A percentile compares a stretch with the other conserved stretches of the same genome.
Conservation (phyloP, 2,329 filamentous ascomycete species). For the Aspergillus melleus region DNA sequence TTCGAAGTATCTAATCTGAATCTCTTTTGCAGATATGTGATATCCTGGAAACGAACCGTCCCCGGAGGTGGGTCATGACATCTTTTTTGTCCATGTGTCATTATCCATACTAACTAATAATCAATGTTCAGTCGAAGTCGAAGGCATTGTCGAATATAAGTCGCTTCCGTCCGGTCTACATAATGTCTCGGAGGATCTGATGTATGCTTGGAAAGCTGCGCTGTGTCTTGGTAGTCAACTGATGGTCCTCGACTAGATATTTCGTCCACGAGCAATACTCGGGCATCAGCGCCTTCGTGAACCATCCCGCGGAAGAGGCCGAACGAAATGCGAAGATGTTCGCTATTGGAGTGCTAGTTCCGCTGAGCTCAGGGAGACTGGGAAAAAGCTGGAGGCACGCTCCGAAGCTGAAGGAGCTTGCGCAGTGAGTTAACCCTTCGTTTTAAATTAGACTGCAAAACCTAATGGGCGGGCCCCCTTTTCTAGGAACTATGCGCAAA, state of each 20-base stretch:
- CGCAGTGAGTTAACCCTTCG: slow-evolving; percentile 53
- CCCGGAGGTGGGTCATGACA: slow-evolving; percentile 57
- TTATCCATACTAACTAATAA: slow-evolving; percentile 5
- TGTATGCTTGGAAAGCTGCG: slow-evolving; percentile 42
- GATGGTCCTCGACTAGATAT: slow-evolving; percentile 61
- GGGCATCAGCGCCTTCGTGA: slow-evolving; percentile 88
- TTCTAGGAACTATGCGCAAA: slow-evolving; percentile 57
- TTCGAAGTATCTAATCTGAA: neutral
- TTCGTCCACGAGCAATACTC: slow-evolving; percentile 85
- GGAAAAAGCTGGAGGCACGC: slow-evolving; percentile 90
- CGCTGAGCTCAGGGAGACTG: slow-evolving; percentile 78
- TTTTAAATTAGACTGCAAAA: neutral
- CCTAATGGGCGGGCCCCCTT: slow-evolving; percentile 13
- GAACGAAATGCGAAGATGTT: slow-evolving; percentile 90
- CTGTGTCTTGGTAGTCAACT: slow-evolving; percentile 10
- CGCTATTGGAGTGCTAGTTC: slow-evolving; percentile 84
- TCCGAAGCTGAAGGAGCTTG: slow-evolving; percentile 70
- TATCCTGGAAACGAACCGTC: slow-evolving; percentile 79
- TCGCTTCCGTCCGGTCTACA: slow-evolving; percentile 91
- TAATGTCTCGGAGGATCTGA: slow-evolving; percentile 79
- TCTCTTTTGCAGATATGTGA: slow-evolving; percentile 62
- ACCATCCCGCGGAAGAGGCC: slow-evolving; percentile 73
- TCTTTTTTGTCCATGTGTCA: neutral
- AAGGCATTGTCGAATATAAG: slow-evolving; percentile 93
- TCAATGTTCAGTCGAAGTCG: slow-evolving; percentile 56